Evolutionary conservation across 2,329 filamentous ascomycete genomes (phyloP).

Genomic region (Penicillium sp.): DNA sequence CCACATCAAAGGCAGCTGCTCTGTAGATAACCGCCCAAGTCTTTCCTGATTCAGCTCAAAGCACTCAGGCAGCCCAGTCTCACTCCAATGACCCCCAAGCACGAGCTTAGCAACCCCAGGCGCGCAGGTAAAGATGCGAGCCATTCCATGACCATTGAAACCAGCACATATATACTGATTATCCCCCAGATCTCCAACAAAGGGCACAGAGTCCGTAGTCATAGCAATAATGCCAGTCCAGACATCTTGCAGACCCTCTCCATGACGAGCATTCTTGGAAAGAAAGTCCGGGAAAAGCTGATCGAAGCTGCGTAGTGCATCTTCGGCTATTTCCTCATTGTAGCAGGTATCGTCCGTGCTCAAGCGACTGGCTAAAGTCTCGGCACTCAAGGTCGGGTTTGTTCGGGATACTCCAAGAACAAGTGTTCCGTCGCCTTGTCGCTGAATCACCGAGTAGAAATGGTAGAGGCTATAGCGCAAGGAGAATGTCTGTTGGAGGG

Average conservation of each 20-base stretch:
- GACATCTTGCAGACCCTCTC: conserved; percentile 45
- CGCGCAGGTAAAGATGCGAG: conserved; percentile 49
- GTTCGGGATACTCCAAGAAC: conserved; percentile 44
- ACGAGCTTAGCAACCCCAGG: conserved; percentile 44
- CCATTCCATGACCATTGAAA: conserved; percentile 48
- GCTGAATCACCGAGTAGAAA: conserved; percentile 50
- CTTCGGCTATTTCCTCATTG: conserved; percentile 40
- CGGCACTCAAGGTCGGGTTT: conserved; percentile 38
- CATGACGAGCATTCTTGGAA: conserved; percentile 24
- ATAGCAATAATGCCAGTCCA: conserved; percentile 50
- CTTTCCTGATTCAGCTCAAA: conserved; percentile 33
- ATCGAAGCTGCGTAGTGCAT: conserved; percentile 36
- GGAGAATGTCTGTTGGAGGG: conserved; percentile 43
- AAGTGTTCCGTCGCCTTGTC: conserved; percentile 42
- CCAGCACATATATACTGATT: conserved; percentile 51
- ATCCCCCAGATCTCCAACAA: conserved; percentile 43
- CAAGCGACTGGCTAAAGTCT: conserved; percentile 28
- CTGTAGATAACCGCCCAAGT: conserved; percentile 14
- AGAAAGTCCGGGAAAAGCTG: conserved; percentile 32
- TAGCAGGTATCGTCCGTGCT: conserved; percentile 40
- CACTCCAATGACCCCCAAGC: conserved; percentile 36
- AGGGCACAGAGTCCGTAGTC: conserved; percentile 47
- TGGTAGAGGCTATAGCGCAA: conserved; percentile 46
- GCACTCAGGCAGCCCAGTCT: conserved; percentile 38
- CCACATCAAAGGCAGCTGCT: conserved; percentile 20